phyloP scores from a whole-genome alignment of 225 moss, liverwort and hornwort species.

The Asterella californica region DNA sequence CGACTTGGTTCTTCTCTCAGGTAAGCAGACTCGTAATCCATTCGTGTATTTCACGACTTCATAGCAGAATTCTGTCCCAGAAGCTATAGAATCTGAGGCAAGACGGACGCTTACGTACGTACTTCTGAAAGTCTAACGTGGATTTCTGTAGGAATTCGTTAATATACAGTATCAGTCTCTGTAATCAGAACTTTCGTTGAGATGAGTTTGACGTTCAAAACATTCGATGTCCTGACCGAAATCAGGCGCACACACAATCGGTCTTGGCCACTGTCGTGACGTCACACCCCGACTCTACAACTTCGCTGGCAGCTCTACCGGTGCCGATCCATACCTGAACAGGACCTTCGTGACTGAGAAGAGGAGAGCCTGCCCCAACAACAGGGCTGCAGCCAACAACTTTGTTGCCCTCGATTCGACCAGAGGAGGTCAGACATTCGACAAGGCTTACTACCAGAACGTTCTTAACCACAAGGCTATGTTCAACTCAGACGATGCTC shows the following conservation, averaged over 20 bases:
- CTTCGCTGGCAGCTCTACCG: constrained; percentile 3
- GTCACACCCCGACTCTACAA: constrained; percentile 18
- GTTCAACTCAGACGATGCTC: constrained; percentile 24
- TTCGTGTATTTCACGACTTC: neutral
- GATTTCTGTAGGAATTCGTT: neutral
- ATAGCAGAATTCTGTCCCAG: neutral
- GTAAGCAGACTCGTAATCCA: constrained; percentile 7
- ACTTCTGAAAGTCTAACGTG: neutral
- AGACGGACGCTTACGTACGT: neutral
- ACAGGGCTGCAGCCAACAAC: neutral
- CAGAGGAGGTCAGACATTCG: constrained; percentile 14
- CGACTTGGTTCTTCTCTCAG: constrained; percentile 37
- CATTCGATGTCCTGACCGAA: no score
- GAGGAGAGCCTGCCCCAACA: constrained; percentile 14
- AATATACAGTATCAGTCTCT: neutral
- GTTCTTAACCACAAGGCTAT: constrained; percentile 11
- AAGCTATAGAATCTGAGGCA: neutral
- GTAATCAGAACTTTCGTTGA: neutral
- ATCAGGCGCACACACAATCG: constrained; percentile 29
- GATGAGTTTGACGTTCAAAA: neutral
- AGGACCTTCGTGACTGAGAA: constrained; percentile 10
- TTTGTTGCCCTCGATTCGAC: constrained; percentile 13
- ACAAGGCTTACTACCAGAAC: constrained; percentile 22
- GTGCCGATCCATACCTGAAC: constrained; percentile 23
- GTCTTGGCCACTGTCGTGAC: constrained; percentile 5